A percentile compares a stretch with the other conserved stretches of the same genome.
These are phyloP conservation scores for Trametes pubescens DNA, from an alignment of 1,284 basidiomycete species.

Conservation along the genomic window DNA sequence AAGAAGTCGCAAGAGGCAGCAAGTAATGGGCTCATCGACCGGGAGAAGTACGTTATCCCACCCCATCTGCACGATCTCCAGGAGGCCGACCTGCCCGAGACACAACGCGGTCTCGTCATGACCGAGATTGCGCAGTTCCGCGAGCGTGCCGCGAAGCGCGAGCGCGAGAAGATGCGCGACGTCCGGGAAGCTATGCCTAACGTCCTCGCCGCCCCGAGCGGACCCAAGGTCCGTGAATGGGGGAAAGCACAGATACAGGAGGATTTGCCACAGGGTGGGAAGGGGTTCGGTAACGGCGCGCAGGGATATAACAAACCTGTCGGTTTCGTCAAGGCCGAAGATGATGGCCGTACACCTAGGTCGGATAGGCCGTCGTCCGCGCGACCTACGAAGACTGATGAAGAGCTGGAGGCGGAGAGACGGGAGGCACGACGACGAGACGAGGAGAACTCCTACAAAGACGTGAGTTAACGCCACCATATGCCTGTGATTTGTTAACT, in stretches of 20 bases:
- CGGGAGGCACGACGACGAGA: constrained; percentile 77
- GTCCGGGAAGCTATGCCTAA: constrained; percentile 66
- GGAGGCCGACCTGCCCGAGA: constrained; percentile 95
- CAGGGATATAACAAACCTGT: constrained; percentile 83
- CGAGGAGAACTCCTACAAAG: constrained; percentile 83
- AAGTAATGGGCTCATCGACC: constrained; percentile 71
- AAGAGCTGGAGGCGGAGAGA: constrained; percentile 83
- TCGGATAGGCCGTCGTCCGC: constrained; percentile 48
- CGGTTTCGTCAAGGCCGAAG: constrained; percentile 79
- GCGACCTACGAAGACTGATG: constrained; percentile 74
- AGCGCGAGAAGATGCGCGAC: constrained; percentile 83
- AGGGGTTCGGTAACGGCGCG: constrained; percentile 67
- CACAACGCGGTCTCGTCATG: constrained; percentile 91
- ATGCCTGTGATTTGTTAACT: constrained; percentile 7
- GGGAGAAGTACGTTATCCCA: constrained; percentile 87
- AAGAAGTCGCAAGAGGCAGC: constrained; percentile 71
- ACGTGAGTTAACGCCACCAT: constrained; percentile 61
- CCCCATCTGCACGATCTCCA: constrained; percentile 95
- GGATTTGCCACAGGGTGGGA: constrained; percentile 34
- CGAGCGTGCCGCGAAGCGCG: constrained; percentile 85
- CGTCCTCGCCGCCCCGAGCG: constrained; percentile 60
- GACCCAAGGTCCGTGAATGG: constrained; percentile 80
- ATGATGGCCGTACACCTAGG: constrained; percentile 45
- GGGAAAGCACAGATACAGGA: constrained; percentile 64
- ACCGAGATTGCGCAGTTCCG: constrained; percentile 95